Evolutionary conservation across 768 basidiomycete genomes (phyloP).

Genomic region (Boletus eberwhitei): DNA sequence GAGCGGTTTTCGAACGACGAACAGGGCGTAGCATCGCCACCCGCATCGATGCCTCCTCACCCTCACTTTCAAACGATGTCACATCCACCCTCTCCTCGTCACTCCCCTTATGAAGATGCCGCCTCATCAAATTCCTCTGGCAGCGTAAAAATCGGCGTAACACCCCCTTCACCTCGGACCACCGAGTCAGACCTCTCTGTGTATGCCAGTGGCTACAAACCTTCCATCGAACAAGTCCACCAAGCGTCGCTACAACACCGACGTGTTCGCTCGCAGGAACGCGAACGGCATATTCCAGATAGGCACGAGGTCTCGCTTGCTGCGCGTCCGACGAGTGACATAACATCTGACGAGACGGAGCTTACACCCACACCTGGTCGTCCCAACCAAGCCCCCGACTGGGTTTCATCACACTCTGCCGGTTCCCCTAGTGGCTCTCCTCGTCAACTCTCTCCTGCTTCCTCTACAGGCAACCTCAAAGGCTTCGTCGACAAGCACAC

Average conservation of each 20-base stretch:
- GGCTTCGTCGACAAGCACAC: constrained; percentile 24
- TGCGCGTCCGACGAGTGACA: constrained; percentile 27
- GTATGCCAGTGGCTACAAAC: neutral
- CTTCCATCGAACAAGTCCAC: constrained; percentile 19
- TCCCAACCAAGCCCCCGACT: constrained; percentile 11
- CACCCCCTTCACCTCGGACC: constrained; percentile 28
- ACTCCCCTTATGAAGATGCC: neutral
- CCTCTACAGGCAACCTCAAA: constrained; percentile 31
- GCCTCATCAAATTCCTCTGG: constrained; percentile 12
- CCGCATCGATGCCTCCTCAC: neutral
- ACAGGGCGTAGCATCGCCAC: neutral
- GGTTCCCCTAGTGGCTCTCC: constrained; percentile 9
- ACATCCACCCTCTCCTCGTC: constrained; percentile 4
- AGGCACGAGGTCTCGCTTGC: constrained; percentile 34
- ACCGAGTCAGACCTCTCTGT: constrained; percentile 18
- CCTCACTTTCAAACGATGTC: constrained; percentile 13
- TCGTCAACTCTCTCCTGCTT: constrained; percentile 30
- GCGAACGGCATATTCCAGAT: constrained; percentile 26
- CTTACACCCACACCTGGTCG: constrained; percentile 28
- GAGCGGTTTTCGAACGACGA: neutral
- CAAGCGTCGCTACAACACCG: constrained; percentile 21
- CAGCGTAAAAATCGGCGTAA: constrained; percentile 31
- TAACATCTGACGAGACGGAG: constrained; percentile 24
- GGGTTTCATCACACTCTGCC: constrained; percentile 9
- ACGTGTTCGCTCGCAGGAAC: constrained; percentile 31